phyloP scores from a whole-genome alignment of 441 rosid species.

The Omphalea diandra region DNA sequence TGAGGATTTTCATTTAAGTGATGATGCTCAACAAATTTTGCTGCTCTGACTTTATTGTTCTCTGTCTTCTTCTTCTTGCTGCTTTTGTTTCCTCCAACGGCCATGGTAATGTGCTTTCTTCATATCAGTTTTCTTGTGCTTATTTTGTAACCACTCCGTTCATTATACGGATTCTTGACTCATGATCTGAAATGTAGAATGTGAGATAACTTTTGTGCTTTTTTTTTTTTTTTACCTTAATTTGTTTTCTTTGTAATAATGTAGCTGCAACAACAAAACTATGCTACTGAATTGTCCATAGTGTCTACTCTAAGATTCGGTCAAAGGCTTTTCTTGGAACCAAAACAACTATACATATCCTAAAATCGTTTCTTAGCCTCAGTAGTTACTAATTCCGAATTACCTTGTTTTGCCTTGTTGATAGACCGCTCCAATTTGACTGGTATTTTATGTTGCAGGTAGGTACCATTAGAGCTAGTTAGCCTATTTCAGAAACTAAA shows the following conservation, averaged over 20 bases:
- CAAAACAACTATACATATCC: too few species aligned
- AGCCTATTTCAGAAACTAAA: neutral
- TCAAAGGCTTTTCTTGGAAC: neutral
- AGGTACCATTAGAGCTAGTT: neutral
- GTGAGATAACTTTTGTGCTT: too few species aligned
- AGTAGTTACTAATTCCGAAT: too few species aligned
- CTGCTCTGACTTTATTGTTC: conserved; percentile 26
- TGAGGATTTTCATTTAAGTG: neutral
- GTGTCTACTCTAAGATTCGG: too few species aligned
- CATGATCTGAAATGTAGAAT: conserved; percentile 1
- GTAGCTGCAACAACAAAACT: too few species aligned
- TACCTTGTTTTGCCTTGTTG: neutral
- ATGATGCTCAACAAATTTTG: conserved; percentile 19
- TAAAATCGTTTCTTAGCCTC: too few species aligned
- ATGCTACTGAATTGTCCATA: too few species aligned
- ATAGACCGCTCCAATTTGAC: neutral
- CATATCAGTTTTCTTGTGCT: neutral
- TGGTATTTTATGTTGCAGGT: neutral
- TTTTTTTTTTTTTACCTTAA: too few species aligned
- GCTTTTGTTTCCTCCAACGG: conserved; percentile 42
- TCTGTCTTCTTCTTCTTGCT: conserved; percentile 34
- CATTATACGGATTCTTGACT: neutral
- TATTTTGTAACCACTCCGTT: neutral
- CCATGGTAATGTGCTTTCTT: conserved; percentile 36
- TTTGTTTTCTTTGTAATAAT: too few species aligned